Conservation (phyloP, 495 filamentous ascomycete genomes). For the Rhypophila decipiens region DNA sequence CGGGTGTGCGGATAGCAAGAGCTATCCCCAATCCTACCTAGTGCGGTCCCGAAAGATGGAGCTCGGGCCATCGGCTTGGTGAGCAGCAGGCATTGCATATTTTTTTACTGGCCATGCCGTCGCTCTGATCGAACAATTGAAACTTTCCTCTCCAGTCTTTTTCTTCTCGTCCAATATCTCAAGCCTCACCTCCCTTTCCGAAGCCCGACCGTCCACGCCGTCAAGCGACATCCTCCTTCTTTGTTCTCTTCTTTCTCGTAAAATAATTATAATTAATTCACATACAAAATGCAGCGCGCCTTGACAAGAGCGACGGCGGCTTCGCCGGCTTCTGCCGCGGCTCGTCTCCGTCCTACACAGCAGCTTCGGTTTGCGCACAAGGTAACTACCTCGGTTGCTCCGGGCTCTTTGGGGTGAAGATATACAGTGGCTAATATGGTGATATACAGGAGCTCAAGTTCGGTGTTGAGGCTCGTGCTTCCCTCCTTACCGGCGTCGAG, state of each 20-base stretch:
- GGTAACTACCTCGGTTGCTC: constrained; percentile 46
- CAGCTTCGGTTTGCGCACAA: constrained; percentile 93
- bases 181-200: constrained; percentile 3
- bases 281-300: constrained; percentile 39
- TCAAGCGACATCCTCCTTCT: constrained; percentile 9
- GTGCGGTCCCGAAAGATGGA: constrained; percentile 11
- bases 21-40: constrained; percentile 10
- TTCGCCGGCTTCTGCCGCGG: constrained; percentile 46
- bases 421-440: constrained; percentile 10
- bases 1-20: too few relatives aligned
- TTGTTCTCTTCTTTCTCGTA: constrained; percentile 8
- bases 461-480: constrained; percentile 85
- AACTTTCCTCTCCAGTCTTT: constrained; percentile 5
- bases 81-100: constrained; percentile 20
- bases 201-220: constrained; percentile 14
- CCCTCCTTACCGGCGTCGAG: constrained; percentile 89
- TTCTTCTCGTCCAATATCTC: constrained; percentile 3
- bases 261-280: constrained; percentile 12
- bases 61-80: constrained; percentile 24
- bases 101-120: constrained; percentile 19
- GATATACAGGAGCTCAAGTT: constrained; percentile 84
- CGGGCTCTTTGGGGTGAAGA: not conserved
- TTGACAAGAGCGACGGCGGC: constrained; percentile 59
- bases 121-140: constrained; percentile 14
- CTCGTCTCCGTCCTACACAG: constrained; percentile 60